A percentile compares a stretch with the other conserved stretches of the same genome.
Conservation (phyloP, 2,329 filamentous ascomycete genomes). For the Trichoderma sp. region DNA sequence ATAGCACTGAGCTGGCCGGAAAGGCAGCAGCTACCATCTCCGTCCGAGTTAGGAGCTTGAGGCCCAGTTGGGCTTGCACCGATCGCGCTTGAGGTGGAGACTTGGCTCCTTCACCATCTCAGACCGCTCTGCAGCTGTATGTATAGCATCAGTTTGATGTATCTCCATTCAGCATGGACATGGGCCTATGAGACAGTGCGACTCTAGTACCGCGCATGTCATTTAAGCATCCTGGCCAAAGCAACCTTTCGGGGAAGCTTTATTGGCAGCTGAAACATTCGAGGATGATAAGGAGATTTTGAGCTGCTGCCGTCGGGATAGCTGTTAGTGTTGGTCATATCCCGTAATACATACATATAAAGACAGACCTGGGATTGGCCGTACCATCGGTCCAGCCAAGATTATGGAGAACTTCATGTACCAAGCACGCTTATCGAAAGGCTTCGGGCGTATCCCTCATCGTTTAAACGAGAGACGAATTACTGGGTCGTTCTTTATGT, state of each 20-base stretch:
- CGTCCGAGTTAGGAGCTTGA: constrained; percentile 15
- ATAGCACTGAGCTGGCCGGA: not conserved
- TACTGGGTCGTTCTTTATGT: not conserved
- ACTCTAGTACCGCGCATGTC: constrained; percentile 13
- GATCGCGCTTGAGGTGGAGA: constrained; percentile 14
- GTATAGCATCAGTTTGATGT: constrained; percentile 13
- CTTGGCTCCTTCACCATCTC: constrained; percentile 15
- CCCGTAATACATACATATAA: not conserved
- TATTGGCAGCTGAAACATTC: constrained; percentile 14
- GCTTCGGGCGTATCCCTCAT: not conserved
- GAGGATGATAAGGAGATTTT: constrained; percentile 7
- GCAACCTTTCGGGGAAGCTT: not conserved
- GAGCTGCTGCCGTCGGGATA: constrained; percentile 5
- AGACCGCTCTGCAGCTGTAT: constrained; percentile 18
- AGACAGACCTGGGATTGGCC: not conserved
- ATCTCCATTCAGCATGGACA: constrained; percentile 1
- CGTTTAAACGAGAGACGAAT: not conserved
- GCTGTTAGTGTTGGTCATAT: constrained; percentile 1
- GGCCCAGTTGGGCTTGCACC: constrained; percentile 15
- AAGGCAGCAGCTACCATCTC: not conserved
- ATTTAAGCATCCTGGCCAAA: not conserved
- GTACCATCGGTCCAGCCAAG: not conserved
- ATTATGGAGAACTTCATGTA: not conserved
- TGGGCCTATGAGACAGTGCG: constrained; percentile 6
- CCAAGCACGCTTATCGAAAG: not conserved